These are phyloP conservation scores for Verbena officinalis DNA, from an alignment of 257 asterid species.

Conservation along the genomic window DNA sequence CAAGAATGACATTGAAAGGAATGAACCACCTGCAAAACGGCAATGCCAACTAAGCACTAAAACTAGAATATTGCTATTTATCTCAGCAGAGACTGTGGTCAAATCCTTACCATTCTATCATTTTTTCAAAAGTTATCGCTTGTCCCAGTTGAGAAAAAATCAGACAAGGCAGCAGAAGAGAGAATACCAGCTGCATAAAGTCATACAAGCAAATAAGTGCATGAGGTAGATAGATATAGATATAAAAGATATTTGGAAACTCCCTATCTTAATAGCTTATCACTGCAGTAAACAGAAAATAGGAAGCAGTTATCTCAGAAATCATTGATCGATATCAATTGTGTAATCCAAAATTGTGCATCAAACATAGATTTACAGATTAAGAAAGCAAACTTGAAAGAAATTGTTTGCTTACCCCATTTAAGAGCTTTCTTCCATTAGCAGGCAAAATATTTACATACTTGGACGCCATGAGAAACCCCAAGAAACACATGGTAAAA, in stretches of 20 bases:
- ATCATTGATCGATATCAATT: background rate
- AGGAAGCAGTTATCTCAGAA: background rate
- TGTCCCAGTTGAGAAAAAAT: slow-evolving; percentile 96
- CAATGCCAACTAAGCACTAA: slow-evolving; percentile 26
- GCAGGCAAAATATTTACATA: slow-evolving; percentile 81
- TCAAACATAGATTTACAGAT: slow-evolving; percentile 2
- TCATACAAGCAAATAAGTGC: slow-evolving; percentile 11
- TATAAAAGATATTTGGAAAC: slow-evolving; percentile 20
- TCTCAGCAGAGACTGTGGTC: background rate
- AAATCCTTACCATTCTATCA: slow-evolving; percentile 69
- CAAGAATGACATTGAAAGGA: slow-evolving; percentile 82
- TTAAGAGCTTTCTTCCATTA: slow-evolving; percentile 92
- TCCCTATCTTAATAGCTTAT: background rate
- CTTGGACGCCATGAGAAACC: slow-evolving; percentile 94
- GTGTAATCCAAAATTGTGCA: background rate
- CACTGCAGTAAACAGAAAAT: background rate
- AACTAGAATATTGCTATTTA: slow-evolving; percentile 2
- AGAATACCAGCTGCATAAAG: slow-evolving; percentile 81
- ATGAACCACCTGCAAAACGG: slow-evolving; percentile 90
- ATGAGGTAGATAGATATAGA: background rate
- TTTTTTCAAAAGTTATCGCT: slow-evolving; percentile 74
- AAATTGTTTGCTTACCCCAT: slow-evolving; percentile 64
- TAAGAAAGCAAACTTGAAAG: background rate
- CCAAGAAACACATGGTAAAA: slow-evolving; percentile 87
- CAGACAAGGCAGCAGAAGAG: slow-evolving; percentile 95